Conservation (phyloP, 805 yeast genomes). For the fission yeast (Schizosaccharomyces pombe) region DNA sequence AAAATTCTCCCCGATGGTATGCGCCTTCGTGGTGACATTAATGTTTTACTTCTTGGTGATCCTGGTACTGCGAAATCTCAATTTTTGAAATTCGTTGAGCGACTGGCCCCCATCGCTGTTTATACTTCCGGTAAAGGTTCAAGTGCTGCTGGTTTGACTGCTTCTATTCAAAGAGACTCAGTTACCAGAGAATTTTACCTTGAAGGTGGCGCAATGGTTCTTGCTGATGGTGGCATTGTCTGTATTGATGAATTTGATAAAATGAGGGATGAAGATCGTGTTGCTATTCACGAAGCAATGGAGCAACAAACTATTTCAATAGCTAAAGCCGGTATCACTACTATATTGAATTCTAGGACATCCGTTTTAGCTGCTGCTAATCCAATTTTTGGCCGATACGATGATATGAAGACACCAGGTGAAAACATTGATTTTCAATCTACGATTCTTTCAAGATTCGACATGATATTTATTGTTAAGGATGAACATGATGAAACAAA, state of each 20-base stretch:
- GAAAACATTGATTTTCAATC: constrained; percentile 96
- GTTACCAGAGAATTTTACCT: constrained; percentile 72
- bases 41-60: constrained; percentile 80
- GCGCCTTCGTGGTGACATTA: constrained; percentile 91
- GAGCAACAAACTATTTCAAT: constrained; percentile 97
- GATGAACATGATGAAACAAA: constrained; percentile 76
- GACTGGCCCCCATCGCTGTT: constrained; percentile 79
- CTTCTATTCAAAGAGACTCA: constrained; percentile 84
- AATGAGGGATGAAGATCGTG: constrained; percentile 97
- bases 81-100: constrained; percentile 79
- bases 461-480: constrained; percentile 91
- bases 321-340: constrained; percentile 97
- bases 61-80: constrained; percentile 99
- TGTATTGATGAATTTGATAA: constrained; percentile 98
- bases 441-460: constrained; percentile 88
- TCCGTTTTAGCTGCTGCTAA: constrained; percentile 95
- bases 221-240: constrained; percentile 97
- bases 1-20: constrained; percentile 84
- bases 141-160: constrained; percentile 97
- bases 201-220: constrained; percentile 99
- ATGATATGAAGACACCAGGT: constrained; percentile 87
- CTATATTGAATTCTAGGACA: constrained; percentile 86
- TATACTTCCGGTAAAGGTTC: constrained; percentile 98
- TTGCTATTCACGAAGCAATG: constrained; percentile 98
- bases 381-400: constrained; percentile 90